Conservation (phyloP, 1,284 basidiomycete species). For the Apiotrichum akiyoshidainum region DNA sequence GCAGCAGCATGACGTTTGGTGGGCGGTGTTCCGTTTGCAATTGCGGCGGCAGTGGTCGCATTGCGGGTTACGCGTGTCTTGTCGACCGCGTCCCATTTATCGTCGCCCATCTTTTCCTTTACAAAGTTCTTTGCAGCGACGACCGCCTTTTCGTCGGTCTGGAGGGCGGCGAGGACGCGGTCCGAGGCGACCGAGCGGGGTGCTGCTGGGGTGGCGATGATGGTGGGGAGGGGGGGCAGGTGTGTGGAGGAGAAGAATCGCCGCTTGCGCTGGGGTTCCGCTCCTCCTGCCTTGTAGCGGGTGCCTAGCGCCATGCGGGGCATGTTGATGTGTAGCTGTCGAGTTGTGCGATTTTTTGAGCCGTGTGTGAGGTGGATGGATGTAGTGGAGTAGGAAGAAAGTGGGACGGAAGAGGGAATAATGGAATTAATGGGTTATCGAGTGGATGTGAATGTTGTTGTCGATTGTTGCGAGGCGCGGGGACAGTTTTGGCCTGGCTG, state of each 20-base stretch:
- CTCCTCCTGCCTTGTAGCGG: background rate
- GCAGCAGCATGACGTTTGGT: background rate
- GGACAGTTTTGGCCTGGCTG: too few relatives aligned
- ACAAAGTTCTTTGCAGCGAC: conserved; percentile 21
- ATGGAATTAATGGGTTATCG: too few relatives aligned
- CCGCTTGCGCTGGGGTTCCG: conserved; percentile 1
- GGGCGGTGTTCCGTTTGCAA: background rate
- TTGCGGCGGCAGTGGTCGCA: background rate
- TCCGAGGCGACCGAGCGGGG: conserved; percentile 14
- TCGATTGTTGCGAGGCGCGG: too few relatives aligned
- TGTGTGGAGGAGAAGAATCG: conserved; percentile 19
- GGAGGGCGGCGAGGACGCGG: conserved; percentile 18
- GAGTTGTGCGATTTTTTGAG: background rate
- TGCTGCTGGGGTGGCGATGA: conserved; percentile 3
- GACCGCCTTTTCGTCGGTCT: conserved; percentile 16
- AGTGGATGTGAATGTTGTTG: too few relatives aligned
- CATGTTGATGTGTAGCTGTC: background rate
- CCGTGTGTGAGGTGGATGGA: background rate
- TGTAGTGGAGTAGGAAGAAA: background rate
- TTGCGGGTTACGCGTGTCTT: conserved; percentile 11
- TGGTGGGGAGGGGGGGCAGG: conserved; percentile 11
- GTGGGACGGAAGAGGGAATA: too few relatives aligned
- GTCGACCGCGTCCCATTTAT: conserved; percentile 14
- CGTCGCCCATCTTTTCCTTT: conserved; percentile 21
- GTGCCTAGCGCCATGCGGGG: background rate